These are phyloP conservation scores for Penicillium roqueforti DNA, from an alignment of 495 filamentous ascomycete genomes.

Conservation along the genomic window DNA sequence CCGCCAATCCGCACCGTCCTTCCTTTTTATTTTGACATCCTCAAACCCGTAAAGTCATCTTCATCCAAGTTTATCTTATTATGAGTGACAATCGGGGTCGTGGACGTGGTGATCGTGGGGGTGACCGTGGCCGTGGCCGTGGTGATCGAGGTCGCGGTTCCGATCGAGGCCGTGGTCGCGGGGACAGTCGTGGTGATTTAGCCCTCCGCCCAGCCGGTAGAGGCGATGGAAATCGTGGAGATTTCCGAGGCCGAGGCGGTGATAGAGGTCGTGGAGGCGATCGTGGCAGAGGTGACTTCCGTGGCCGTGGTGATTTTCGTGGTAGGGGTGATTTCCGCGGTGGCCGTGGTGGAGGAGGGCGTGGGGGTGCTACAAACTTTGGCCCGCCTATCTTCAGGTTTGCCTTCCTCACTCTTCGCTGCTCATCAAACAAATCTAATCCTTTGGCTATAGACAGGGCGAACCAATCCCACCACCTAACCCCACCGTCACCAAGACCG, in stretches of 20 bases:
- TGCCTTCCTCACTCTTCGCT: neutral
- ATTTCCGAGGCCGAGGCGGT: neutral
- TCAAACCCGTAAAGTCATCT: neutral
- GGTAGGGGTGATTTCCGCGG: neutral
- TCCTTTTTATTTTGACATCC: neutral
- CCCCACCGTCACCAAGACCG: slow-evolving; percentile 27
- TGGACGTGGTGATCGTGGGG: slow-evolving; percentile 1
- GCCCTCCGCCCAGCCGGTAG: neutral
- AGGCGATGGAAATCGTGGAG: neutral
- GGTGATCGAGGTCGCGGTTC: slow-evolving; percentile 1
- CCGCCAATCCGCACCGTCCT: neutral
- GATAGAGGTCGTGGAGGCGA: neutral
- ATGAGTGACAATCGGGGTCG: slow-evolving; percentile 8
- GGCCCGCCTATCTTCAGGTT: slow-evolving; percentile 9
- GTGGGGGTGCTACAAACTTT: neutral
- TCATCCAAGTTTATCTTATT: neutral
- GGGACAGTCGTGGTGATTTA: neutral
- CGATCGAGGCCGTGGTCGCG: neutral
- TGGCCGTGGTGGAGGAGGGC: neutral
- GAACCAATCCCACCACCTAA: slow-evolving; percentile 20
- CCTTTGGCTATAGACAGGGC: slow-evolving; percentile 16
- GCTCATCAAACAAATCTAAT: neutral
- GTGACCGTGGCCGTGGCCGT: neutral
- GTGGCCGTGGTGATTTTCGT: neutral
- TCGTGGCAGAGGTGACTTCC: neutral